A percentile compares a stretch with the other conserved stretches of the same genome.
These are phyloP conservation scores for Mediolabrus comicus DNA, from an alignment of 108 stramenopile genomes.

Conservation along the genomic window DNA sequence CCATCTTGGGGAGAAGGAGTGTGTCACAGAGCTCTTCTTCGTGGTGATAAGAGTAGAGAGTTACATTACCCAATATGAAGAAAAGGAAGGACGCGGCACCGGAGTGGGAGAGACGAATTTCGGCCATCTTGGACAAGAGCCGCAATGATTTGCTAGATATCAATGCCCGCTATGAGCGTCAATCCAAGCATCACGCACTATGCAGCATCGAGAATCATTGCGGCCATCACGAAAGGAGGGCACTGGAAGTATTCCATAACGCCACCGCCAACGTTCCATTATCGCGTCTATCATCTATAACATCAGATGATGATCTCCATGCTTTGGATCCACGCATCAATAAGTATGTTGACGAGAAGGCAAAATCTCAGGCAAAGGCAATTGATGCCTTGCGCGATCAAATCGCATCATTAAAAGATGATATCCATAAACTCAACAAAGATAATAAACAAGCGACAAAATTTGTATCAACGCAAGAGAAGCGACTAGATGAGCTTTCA, in stretches of 20 bases:
- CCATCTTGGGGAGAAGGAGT: too few relatives aligned
- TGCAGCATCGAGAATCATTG: neutral
- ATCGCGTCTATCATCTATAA: constrained; percentile 6
- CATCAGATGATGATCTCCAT: constrained; percentile 5
- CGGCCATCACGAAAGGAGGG: constrained; percentile 19
- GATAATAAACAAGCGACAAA: constrained; percentile 1
- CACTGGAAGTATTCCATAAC: constrained; percentile 15
- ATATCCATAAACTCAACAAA: constrained; percentile 16
- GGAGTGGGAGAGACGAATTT: constrained; percentile 26
- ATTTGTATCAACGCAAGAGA: constrained; percentile 11
- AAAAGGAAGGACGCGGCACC: neutral
- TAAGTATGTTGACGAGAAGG: constrained; percentile 18
- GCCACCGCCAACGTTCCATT: constrained; percentile 5
- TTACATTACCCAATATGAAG: neutral
- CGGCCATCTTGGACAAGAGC: constrained; percentile 23
- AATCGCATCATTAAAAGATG: constrained; percentile 13
- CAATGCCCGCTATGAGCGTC: neutral
- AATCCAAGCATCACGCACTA: neutral
- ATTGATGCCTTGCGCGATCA: constrained; percentile 40
- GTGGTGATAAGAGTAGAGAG: too few relatives aligned
- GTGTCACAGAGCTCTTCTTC: too few relatives aligned
- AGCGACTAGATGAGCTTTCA: constrained; percentile 9
- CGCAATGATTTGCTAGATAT: constrained; percentile 4
- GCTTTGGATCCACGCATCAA: neutral
- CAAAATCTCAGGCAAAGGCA: constrained; percentile 1